Conservation (phyloP, 257 asterid species). For the Verbascum thapsus region DNA sequence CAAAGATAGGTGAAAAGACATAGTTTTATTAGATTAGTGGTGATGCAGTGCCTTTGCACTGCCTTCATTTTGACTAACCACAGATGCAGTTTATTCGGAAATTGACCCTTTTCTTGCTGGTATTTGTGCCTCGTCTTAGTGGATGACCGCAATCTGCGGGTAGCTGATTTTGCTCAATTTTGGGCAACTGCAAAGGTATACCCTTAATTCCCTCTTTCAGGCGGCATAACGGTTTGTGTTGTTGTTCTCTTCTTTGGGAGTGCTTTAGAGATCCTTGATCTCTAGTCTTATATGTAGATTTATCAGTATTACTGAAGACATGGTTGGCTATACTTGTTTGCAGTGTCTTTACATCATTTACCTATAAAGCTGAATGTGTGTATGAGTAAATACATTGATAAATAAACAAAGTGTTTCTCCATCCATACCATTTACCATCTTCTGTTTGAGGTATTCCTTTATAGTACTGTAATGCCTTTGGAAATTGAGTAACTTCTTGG, state of each 20-base stretch:
- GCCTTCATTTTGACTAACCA: conserved; percentile 81
- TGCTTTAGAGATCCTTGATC: conserved; percentile 35
- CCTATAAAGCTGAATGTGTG: conserved; percentile 9
- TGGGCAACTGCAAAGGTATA: conserved; percentile 99
- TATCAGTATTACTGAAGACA: conserved; percentile 13
- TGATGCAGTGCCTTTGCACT: conserved; percentile 83
- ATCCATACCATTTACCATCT: background rate
- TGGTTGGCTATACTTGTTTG: conserved; percentile 28
- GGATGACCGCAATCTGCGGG: conserved; percentile 99
- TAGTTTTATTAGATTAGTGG: conserved; percentile 67
- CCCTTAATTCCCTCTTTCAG: conserved; percentile 61
- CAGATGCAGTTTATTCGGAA: conserved; percentile 94
- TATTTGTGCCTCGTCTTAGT: conserved; percentile 98
- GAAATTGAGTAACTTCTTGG: background rate
- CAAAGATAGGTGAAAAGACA: conserved; percentile 40
- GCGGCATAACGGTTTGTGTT: conserved; percentile 51
- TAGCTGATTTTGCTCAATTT: conserved; percentile 99
- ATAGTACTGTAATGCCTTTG: conserved; percentile 3
- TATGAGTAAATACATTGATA: conserved; percentile 8
- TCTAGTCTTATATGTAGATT: conserved; percentile 31
- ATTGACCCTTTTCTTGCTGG: conserved; percentile 98
- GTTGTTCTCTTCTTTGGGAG: conserved; percentile 43
- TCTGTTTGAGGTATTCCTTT: conserved; percentile 14
- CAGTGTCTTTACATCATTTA: conserved; percentile 15
- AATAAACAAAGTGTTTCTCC: background rate